These are phyloP conservation scores for Eimeria praecox DNA, from an alignment of 169 alveolate species.

Conservation along the genomic window DNA sequence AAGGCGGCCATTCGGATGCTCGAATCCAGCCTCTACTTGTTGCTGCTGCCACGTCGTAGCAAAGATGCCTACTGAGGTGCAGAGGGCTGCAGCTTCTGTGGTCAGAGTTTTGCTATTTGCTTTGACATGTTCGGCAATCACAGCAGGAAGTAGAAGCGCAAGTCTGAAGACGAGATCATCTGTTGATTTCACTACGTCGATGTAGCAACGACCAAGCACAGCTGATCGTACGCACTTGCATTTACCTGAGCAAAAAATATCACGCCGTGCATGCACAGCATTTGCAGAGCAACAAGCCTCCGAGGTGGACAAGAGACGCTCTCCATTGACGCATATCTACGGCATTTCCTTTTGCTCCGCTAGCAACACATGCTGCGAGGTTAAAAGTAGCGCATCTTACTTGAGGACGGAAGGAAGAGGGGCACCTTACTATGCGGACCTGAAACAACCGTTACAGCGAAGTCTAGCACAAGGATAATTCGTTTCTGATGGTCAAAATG, in stretches of 20 bases:
- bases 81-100: slow-evolving; percentile 77
- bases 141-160: slow-evolving; percentile 74
- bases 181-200: slow-evolving; percentile 75
- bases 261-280: not conserved
- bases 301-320: not conserved
- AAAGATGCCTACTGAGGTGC: slow-evolving; percentile 76
- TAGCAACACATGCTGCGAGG: not conserved
- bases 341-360: not conserved
- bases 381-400: not conserved
- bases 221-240: slow-evolving; percentile 68
- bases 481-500: not conserved
- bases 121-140: slow-evolving; percentile 19
- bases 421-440: slow-evolving; percentile 72
- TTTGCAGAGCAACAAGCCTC: not conserved
- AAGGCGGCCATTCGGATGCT: slow-evolving; percentile 66
- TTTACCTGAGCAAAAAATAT: slow-evolving; percentile 24
- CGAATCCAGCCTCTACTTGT: slow-evolving; percentile 78
- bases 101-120: slow-evolving; percentile 10
- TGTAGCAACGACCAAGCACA: slow-evolving; percentile 60
- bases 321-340: not conserved
- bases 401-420: slow-evolving; percentile 52
- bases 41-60: slow-evolving; percentile 82
- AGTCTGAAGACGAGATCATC: slow-evolving; percentile 71
- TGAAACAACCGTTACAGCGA: not conserved
- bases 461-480: not conserved